Percentiles rank a stretch among this genome's conserved stretches.
phyloP scores from a whole-genome alignment of 2,329 filamentous ascomycete genomes.

The Monilinia fructigena region DNA sequence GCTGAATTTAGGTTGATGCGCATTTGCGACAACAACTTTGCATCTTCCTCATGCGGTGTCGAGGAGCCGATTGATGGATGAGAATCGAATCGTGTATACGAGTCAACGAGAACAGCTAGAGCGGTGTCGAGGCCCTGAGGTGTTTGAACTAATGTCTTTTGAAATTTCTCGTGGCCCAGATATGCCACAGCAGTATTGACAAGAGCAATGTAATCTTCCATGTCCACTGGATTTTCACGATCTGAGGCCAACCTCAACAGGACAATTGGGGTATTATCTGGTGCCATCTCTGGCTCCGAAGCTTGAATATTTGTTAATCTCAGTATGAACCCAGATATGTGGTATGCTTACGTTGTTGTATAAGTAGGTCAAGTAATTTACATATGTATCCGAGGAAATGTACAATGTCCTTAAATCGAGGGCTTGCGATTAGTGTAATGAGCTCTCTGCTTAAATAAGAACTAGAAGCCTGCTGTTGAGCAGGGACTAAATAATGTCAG shows the following conservation, averaged over 20 bases:
- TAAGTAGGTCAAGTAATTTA: slow-evolving; percentile 56
- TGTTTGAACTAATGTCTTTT: slow-evolving; percentile 47
- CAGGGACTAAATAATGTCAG: slow-evolving; percentile 44
- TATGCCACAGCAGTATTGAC: slow-evolving; percentile 55
- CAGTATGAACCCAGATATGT: background rate
- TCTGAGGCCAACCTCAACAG: slow-evolving; percentile 52
- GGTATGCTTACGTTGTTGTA: slow-evolving; percentile 47
- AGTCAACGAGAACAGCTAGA: slow-evolving; percentile 49
- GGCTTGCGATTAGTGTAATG: slow-evolving; percentile 50
- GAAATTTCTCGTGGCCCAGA: slow-evolving; percentile 53
- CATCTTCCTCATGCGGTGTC: slow-evolving; percentile 43
- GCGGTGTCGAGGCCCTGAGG: slow-evolving; percentile 44
- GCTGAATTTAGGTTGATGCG: slow-evolving; percentile 51
- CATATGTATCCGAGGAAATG: slow-evolving; percentile 53
- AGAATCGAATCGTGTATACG: slow-evolving; percentile 47
- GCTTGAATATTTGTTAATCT: slow-evolving; percentile 28
- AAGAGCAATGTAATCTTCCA: slow-evolving; percentile 55
- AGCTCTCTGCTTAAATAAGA: slow-evolving; percentile 51
- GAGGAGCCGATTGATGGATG: slow-evolving; percentile 32
- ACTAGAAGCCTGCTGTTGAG: slow-evolving; percentile 55
- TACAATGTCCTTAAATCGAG: slow-evolving; percentile 45
- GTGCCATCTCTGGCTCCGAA: slow-evolving; percentile 35
- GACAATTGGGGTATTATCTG: slow-evolving; percentile 49
- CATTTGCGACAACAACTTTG: slow-evolving; percentile 52
- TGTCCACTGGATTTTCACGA: slow-evolving; percentile 45